Evolutionary conservation across 2,329 filamentous ascomycete species (phyloP).

Genomic region (Exophiala phaeomuriformis): DNA sequence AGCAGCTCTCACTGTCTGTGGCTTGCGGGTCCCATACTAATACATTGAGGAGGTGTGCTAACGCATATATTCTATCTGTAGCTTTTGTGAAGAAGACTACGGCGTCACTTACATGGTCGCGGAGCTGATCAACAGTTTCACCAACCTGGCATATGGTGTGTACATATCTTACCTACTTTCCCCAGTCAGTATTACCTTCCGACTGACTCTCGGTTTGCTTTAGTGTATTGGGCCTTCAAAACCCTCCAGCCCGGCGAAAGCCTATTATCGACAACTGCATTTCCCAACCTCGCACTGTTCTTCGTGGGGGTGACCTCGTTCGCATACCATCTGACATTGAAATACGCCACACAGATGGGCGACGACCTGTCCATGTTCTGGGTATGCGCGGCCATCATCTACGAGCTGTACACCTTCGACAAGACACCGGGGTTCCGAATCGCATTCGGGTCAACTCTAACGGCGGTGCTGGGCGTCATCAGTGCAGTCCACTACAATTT

Average conservation of each 20-base stretch:
- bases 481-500: conserved; percentile 16
- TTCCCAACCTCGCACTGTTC: conserved; percentile 25
- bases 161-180: neutral
- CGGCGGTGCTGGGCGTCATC: conserved; percentile 16
- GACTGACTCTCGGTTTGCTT: neutral
- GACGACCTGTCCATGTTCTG: conserved; percentile 25
- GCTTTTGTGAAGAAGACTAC: conserved; percentile 29
- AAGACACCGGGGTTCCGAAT: conserved; percentile 6
- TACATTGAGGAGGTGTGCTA: neutral
- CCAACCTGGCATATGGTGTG: conserved; percentile 28
- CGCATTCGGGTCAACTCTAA: conserved; percentile 12
- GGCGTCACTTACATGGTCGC: conserved; percentile 26
- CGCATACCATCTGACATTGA: conserved; percentile 27
- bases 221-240: conserved; percentile 22
- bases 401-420: conserved; percentile 21
- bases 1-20: no score
- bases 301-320: conserved; percentile 26
- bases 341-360: conserved; percentile 22
- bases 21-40: no score
- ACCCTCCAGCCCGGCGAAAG: conserved; percentile 14
- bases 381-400: conserved; percentile 22
- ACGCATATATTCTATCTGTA: neutral
- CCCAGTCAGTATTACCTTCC: neutral
- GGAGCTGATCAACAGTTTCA: conserved; percentile 30
- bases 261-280: conserved; percentile 16